phyloP scores from a whole-genome alignment of 176 grass and related monocot species.

The Chloris gayana region DNA sequence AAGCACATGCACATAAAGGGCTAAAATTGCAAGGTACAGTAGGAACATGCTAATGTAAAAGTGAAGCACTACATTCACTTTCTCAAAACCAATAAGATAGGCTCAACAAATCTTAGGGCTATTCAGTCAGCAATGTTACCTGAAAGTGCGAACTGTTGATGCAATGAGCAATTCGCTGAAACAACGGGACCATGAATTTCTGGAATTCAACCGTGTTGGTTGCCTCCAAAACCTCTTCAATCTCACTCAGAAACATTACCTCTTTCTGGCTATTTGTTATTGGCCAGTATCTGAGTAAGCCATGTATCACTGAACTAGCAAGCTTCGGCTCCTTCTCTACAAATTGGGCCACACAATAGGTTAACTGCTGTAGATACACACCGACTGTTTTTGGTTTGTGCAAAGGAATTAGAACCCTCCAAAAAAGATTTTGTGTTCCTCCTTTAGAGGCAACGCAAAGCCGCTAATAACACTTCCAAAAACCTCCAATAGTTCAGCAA shows the following conservation, averaged over 20 bases:
- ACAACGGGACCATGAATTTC: constrained; percentile 70
- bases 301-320: constrained; percentile 58
- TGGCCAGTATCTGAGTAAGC: constrained; percentile 73
- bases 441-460: constrained; percentile 72
- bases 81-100: background rate
- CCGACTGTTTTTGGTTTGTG: constrained; percentile 66
- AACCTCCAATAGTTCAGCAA: constrained; percentile 73
- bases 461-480: constrained; percentile 76
- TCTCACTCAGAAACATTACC: constrained; percentile 80
- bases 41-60: background rate
- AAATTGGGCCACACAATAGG: constrained; percentile 68
- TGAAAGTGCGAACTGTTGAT: constrained; percentile 75
- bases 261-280: constrained; percentile 82
- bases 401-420: constrained; percentile 64
- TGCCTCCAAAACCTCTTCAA: constrained; percentile 70
- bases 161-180: constrained; percentile 57
- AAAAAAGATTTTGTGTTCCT: constrained; percentile 79
- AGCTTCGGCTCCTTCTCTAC: constrained; percentile 76
- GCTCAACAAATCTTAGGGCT: background rate
- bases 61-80: background rate
- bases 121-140: constrained; percentile 33
- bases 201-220: constrained; percentile 61
- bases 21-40: background rate
- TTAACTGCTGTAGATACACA: constrained; percentile 74
- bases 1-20: background rate